Evolutionary conservation across 169 alveolate genomes (phyloP), one percentile per base, ranked within the genome.

Genomic region (Eimeria brunetti): DNA sequence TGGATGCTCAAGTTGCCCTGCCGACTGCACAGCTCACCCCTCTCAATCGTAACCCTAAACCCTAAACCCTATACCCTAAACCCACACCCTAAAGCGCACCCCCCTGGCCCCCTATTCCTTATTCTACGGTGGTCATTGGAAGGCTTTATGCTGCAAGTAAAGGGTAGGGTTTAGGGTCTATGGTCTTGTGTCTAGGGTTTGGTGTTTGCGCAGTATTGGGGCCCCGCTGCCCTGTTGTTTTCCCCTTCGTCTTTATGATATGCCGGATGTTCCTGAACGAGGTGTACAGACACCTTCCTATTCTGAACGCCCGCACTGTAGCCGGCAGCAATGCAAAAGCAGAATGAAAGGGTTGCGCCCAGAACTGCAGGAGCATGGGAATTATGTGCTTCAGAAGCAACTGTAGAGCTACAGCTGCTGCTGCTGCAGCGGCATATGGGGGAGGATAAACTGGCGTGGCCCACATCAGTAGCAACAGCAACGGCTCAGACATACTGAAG

Each of bases 11-110:
- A 16, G 53, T 73, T 30, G 84, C 27, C 27, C 46, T 73, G 53
- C 84, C 84, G 11, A 73, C 84, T 9, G 84, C 53, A 6, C 84
- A 73, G 84, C 46, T 73, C 24, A 11, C 84, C 53, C 84, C 84
- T 11, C 84, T 73, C 7, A 14, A 33, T 9, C 24, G 84, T 73
- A 73, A 36, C 76, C 76, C 76, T 67, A n/a, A 22, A 67, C 41
- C 76, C 76, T 67, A 67, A 67, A n/a, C 76, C 76, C 36, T 67
- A 67, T 8, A 67, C 76, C 76, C 76, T 67, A 22, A 18, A 67
- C 76, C 76, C 27, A 7, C 7, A n/a, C 12, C 76, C 27, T 12
- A 14, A 22, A 22, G 76, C 27, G 12, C 41, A 7, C 76, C 12
- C 36, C 36, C n/a, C 69, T 16, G 69, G 69, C n/a, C 69, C 12